Evolutionary conservation across 345 rosid genomes (phyloP), one percentile per base, ranked within the genome.

Genomic region (Acer negundo): DNA sequence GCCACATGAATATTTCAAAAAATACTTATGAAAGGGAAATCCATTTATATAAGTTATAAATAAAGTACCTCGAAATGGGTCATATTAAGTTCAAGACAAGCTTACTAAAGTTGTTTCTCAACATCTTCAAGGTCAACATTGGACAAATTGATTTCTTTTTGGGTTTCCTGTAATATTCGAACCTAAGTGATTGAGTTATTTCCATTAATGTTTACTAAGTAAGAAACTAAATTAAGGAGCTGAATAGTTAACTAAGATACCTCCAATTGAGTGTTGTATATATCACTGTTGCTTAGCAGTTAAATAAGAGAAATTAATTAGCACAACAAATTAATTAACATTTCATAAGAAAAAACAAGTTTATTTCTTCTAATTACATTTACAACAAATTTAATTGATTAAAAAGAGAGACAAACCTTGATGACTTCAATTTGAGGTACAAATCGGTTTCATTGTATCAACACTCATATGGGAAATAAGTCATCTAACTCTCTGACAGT

Each of bases 41-140:
- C 12, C 22, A 40, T 40, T 0, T 40, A 5, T 40, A 7, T 40
- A 49, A 16, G 3, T 69, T 69, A n/a, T 2, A 46, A 19, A 4
- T 5, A 40, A 23, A 20, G 13, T 28, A 22, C 23, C 13, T 10
- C 3, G 1, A 35, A 73, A 7, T 58, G 4, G 22, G 26, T 59
- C 12, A 3, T 59, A 28, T 56, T 16, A 17, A 31, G 3, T 0
- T 17, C 44, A 28, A 1, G 15, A n/a, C 15, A 38, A 35, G 49
- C 13, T 42, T 74, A 63, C 77, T 74, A 62, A 15, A 64, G 31
- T 49, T 74, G 47, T 28, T 49, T 72, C 78, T 82, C 82, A 28
- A 75, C 63, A 15, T 72, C 46, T 44, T 76, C 73, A 53, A 67
- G 10, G 62, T 75, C 72, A 62, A 53, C 51, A 72, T 20, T n/a